Evolutionary conservation across 139 green algal genomes (phyloP).

Genomic region (Raphidocelis subcapitata): DNA sequence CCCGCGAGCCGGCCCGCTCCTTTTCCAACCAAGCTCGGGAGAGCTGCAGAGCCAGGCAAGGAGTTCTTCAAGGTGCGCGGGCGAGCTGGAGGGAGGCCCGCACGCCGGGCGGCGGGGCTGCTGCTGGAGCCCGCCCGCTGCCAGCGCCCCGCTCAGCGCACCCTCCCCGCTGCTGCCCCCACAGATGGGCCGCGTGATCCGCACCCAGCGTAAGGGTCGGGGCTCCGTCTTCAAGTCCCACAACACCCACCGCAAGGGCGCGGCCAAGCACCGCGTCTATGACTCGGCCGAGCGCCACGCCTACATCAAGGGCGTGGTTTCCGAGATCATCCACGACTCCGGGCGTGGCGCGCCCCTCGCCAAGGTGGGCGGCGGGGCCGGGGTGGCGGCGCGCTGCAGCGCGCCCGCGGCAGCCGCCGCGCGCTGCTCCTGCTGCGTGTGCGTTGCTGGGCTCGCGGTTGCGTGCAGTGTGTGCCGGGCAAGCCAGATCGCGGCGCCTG

Average conservation of each 20-base stretch:
- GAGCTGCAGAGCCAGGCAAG: no score
- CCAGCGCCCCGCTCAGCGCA: neutral
- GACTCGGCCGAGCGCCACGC: conserved; percentile 88
- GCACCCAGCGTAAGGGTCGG: conserved; percentile 96
- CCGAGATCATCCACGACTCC: conserved; percentile 97
- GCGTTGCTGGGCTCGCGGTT: neutral
- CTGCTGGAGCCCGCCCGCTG: neutral
- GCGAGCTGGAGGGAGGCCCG: neutral
- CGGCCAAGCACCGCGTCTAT: conserved; percentile 86
- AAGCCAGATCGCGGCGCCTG: no score
- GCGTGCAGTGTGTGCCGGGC: no score
- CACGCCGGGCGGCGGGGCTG: neutral
- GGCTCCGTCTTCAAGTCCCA: conserved; percentile 96
- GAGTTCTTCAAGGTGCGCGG: conserved; percentile 2
- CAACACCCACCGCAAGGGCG: conserved; percentile 94
- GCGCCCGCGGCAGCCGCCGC: neutral
- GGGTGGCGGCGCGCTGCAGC: neutral
- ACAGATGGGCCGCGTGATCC: conserved; percentile 98
- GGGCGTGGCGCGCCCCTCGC: conserved; percentile 95
- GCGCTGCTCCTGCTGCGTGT: neutral
- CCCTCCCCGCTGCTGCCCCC: neutral
- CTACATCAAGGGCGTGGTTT: conserved; percentile 96
- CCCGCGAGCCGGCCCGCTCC: no score
- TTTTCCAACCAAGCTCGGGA: no score
- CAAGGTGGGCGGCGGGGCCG: conserved; percentile 56